These are phyloP conservation scores for Alliaria petiolata DNA, from an alignment of 345 rosid genomes.

Conservation along the genomic window DNA sequence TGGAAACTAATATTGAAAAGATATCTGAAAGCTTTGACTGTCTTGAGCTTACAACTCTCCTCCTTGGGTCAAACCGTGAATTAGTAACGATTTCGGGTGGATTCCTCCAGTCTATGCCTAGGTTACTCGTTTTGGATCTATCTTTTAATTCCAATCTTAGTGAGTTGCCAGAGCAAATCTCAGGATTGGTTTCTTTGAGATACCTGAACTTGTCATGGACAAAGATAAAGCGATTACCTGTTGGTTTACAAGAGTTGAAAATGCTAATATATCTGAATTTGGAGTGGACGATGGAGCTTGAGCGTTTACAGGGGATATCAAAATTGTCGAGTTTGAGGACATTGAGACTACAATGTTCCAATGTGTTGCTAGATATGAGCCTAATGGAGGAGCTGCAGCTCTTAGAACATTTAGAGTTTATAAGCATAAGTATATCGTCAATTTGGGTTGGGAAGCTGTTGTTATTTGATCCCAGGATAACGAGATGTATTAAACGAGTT, in stretches of 20 bases:
- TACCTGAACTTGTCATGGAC: background rate
- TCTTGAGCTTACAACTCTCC: conserved; percentile 20
- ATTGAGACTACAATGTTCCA: background rate
- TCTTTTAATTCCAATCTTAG: background rate
- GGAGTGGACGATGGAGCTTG: background rate
- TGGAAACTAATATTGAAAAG: conserved; percentile 8
- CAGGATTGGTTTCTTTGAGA: background rate
- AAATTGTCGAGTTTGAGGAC: background rate
- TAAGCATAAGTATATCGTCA: background rate
- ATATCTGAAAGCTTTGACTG: background rate
- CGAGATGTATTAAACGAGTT: background rate
- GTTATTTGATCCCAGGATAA: background rate
- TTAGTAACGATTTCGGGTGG: too few relatives aligned
- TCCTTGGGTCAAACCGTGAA: background rate
- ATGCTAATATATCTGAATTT: background rate
- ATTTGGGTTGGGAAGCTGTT: background rate
- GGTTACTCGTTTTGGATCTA: conserved; percentile 24
- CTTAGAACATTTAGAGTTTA: background rate
- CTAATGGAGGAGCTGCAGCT: background rate
- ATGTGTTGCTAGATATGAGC: too few relatives aligned
- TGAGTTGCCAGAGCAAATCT: background rate
- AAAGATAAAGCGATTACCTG: background rate
- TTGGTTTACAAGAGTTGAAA: background rate
- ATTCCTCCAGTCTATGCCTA: conserved; percentile 28
- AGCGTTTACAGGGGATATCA: background rate